Evolutionary conservation across 2,329 filamentous ascomycete species (phyloP), one percentile per base, ranked within the genome.

Genomic region (Hirsutella minnesotensis): DNA sequence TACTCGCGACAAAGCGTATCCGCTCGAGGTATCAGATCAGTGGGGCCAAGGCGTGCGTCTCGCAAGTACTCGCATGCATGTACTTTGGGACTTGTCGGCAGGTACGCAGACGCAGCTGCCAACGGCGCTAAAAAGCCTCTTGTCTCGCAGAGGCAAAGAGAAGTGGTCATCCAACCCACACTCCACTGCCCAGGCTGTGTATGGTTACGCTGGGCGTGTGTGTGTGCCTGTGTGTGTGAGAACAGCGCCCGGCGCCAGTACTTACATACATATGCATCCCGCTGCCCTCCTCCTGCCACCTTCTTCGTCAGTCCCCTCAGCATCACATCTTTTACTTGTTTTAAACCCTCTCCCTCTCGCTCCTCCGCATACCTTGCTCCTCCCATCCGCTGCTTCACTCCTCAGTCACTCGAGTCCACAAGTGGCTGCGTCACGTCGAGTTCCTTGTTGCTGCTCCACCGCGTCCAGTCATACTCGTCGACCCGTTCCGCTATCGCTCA

Each of bases 181-280:
- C 15, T 34, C 33, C 33, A 34, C 33, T 34, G 33, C 16, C 33
- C 15, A 18, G 33, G 15, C 33, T 34, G 33, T 34, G 15, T 15
- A 27, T 27, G 24, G 24, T 27, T 27, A 27, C 24, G 24, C 24
- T 27, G 24, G 24, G 24, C 24, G 24, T 27, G 24, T 27, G 24
- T 27, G 24, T 27, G 24, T 12, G 24, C n/a, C n/a, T n/a, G n/a
- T 7, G 24, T 27, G 24, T 27, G 24, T 27, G 24, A 27, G 24
- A 27, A 12, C 24, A 12, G 12, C 24, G 24, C 24, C 24, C 24
- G 12, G 24, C 24, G 24, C 33, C 15, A 34, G 24, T 22, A 16
- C 19, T 44, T 40, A 43, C 35, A 42, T 53, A 53, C 49, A 51
- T 53, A 51, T 49, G 46, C 47, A 44, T 51, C 49, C 44, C 40